phyloP scores from a whole-genome alignment of 257 asterid species.

The Parsonsia alboflavescens region DNA sequence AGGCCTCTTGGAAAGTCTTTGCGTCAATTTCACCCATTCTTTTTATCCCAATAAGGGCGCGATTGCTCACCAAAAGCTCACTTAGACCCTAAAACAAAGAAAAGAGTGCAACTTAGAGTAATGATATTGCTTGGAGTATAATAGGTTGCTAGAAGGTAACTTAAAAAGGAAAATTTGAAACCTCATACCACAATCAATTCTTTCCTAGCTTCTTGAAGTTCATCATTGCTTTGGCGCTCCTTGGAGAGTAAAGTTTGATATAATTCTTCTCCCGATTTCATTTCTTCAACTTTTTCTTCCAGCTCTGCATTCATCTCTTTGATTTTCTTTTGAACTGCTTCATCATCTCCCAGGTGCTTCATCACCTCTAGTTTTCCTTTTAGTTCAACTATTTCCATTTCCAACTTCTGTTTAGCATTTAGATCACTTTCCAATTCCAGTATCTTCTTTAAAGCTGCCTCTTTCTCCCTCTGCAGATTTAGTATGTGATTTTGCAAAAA shows the following conservation, averaged over 20 bases:
- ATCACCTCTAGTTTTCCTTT: slow-evolving; percentile 38
- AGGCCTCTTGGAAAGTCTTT: slow-evolving; percentile 45
- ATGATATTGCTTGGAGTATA: neutral
- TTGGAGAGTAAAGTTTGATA: slow-evolving; percentile 21
- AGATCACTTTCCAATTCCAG: slow-evolving; percentile 44
- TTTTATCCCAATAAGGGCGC: slow-evolving; percentile 58
- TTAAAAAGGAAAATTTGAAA: neutral
- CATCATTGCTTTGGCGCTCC: slow-evolving; percentile 34
- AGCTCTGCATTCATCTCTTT: slow-evolving; percentile 34
- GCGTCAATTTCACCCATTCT: slow-evolving; percentile 79
- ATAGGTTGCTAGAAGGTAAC: neutral
- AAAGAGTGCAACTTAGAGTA: neutral
- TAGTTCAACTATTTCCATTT: slow-evolving; percentile 37
- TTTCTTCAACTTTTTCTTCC: slow-evolving; percentile 32
- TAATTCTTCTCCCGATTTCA: slow-evolving; percentile 24
- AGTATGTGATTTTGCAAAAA: slow-evolving; percentile 11
- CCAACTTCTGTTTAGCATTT: slow-evolving; percentile 24
- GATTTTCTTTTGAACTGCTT: slow-evolving; percentile 32
- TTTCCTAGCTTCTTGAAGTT: slow-evolving; percentile 36
- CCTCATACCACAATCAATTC: slow-evolving; percentile 22
- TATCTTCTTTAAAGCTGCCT: slow-evolving; percentile 52
- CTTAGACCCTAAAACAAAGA: slow-evolving; percentile 41
- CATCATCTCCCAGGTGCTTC: slow-evolving; percentile 44
- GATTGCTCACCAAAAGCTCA: slow-evolving; percentile 38
- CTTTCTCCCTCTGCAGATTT: slow-evolving; percentile 50